These are phyloP conservation scores for Karstenula rhodostoma DNA, from an alignment of 2,329 filamentous ascomycete genomes.

Conservation along the genomic window DNA sequence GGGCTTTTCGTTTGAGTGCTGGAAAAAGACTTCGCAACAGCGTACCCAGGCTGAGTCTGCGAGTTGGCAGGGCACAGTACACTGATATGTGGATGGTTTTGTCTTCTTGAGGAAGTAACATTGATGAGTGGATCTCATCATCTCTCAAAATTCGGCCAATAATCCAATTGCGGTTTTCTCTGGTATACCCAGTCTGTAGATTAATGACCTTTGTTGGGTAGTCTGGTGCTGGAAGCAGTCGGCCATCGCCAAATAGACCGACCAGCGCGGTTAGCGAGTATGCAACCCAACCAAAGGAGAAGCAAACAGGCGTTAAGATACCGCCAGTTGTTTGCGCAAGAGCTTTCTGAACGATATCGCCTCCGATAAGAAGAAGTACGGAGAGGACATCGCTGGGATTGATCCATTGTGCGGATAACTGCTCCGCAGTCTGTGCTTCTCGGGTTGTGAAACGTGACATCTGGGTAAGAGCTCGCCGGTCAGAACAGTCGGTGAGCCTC, in stretches of 20 bases:
- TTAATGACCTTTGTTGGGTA: neutral
- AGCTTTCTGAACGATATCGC: conserved; percentile 47
- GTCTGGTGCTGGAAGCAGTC: neutral
- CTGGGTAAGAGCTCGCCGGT: too few relatives aligned
- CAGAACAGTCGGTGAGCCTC: too few relatives aligned
- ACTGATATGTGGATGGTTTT: too few relatives aligned
- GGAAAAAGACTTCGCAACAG: too few relatives aligned
- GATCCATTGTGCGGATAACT: conserved; percentile 8
- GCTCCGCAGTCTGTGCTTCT: too few relatives aligned
- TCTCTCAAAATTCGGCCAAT: neutral
- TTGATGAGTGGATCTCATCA: too few relatives aligned
- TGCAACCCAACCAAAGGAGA: conserved; percentile 54
- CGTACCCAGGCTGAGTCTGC: too few relatives aligned
- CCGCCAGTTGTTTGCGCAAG: conserved; percentile 44
- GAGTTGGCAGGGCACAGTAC: too few relatives aligned
- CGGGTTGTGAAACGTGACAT: too few relatives aligned
- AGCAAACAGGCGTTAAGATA: conserved; percentile 42
- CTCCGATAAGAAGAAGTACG: conserved; percentile 31
- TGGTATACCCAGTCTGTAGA: neutral
- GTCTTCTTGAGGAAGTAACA: too few relatives aligned
- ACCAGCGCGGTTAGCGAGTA: conserved; percentile 33
- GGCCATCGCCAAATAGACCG: neutral
- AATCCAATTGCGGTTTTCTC: neutral
- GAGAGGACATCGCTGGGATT: conserved; percentile 18
- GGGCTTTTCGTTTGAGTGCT: too few relatives aligned